phyloP scores from a whole-genome alignment of 257 asterid genomes.

The Dorcoceras hygrometricum region DNA sequence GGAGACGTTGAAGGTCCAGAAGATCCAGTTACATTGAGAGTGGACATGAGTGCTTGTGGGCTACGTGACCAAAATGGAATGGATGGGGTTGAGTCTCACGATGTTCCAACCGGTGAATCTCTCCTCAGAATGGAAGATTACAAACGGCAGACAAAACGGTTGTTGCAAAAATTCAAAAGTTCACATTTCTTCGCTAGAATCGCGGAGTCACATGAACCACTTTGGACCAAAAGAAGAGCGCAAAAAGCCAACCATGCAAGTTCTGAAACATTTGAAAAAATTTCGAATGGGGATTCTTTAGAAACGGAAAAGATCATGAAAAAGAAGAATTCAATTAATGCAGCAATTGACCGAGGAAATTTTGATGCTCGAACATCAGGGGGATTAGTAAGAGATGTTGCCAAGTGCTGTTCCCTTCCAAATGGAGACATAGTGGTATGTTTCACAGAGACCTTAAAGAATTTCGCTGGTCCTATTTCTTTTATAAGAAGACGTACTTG shows the following conservation, averaged over 20 bases:
- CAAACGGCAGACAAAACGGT: slow-evolving; percentile 43
- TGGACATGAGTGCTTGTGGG: slow-evolving; percentile 21
- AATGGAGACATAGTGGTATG: slow-evolving; percentile 62
- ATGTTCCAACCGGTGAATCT: slow-evolving; percentile 41
- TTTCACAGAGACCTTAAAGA: slow-evolving; percentile 19
- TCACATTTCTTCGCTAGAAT: slow-evolving; percentile 56
- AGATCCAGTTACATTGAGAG: slow-evolving; percentile 25
- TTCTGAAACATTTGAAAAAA: slow-evolving; percentile 26
- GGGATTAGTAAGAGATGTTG: slow-evolving; percentile 51
- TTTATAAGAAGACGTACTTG: background rate
- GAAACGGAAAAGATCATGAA: slow-evolving; percentile 24
- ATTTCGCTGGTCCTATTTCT: background rate
- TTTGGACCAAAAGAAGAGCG: slow-evolving; percentile 47
- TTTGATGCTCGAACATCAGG: slow-evolving; percentile 46
- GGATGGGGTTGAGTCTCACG: slow-evolving; percentile 24
- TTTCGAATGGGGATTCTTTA: slow-evolving; percentile 20
- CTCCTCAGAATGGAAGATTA: slow-evolving; percentile 50
- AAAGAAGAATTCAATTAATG: slow-evolving; percentile 30
- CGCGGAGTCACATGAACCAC: slow-evolving; percentile 48
- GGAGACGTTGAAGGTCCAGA: slow-evolving; percentile 26
- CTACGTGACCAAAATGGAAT: slow-evolving; percentile 25
- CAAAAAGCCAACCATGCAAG: slow-evolving; percentile 21
- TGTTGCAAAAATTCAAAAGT: slow-evolving; percentile 36
- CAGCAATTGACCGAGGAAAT: slow-evolving; percentile 48
- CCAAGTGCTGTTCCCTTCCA: slow-evolving; percentile 45